These are phyloP conservation scores for Paracoccidioides lutzii DNA, from an alignment of 2,329 filamentous ascomycete genomes.

Conservation along the genomic window DNA sequence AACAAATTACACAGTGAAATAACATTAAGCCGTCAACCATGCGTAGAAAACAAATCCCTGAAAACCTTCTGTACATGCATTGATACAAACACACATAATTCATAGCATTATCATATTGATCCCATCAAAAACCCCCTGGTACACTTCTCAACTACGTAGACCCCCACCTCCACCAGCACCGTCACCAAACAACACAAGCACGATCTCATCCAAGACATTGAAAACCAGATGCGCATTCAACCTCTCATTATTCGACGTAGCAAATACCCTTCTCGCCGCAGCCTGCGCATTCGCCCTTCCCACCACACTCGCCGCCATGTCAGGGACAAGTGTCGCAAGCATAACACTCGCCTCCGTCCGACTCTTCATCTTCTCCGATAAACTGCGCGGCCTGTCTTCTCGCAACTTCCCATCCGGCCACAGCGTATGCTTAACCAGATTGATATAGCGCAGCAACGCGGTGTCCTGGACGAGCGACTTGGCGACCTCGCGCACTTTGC, in stretches of 20 bases:
- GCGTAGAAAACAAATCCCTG: background rate
- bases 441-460: constrained; percentile 55
- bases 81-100: background rate
- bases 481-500: constrained; percentile 80
- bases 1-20: too few relatives aligned
- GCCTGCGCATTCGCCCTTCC: constrained; percentile 82
- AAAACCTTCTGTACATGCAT: background rate
- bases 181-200: constrained; percentile 48
- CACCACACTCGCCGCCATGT: constrained; percentile 84
- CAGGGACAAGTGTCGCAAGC: constrained; percentile 77
- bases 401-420: constrained; percentile 53
- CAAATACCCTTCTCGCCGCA: constrained; percentile 77
- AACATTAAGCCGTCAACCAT: too few relatives aligned
- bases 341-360: constrained; percentile 79
- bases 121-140: background rate
- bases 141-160: background rate
- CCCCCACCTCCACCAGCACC: constrained; percentile 4
- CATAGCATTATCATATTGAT: background rate
- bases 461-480: constrained; percentile 64
- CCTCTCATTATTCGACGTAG: constrained; percentile 77
- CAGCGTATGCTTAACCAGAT: constrained; percentile 58
- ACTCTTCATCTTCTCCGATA: constrained; percentile 63
- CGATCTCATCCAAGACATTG: constrained; percentile 57
- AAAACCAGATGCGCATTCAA: constrained; percentile 66
- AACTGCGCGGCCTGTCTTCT: constrained; percentile 44